These are phyloP conservation scores for Delonix regia DNA, from an alignment of 306 rosid genomes.

Conservation along the genomic window DNA sequence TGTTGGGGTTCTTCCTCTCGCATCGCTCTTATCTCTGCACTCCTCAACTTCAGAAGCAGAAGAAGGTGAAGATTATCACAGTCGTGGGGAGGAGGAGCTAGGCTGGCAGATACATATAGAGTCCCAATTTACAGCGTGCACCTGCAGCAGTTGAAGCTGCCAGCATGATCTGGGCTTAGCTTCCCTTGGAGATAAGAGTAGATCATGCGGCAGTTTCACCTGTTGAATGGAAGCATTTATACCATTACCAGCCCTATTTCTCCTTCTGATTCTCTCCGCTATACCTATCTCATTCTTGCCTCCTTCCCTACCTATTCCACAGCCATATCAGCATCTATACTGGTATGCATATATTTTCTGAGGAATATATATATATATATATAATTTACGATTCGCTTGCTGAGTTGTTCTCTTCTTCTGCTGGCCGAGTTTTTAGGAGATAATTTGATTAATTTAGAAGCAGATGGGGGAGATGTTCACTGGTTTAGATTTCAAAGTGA, in stretches of 20 bases:
- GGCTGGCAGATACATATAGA: neutral
- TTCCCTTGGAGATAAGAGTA: conserved; percentile 44
- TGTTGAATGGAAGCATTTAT: conserved; percentile 66
- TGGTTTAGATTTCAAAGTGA: conserved; percentile 21
- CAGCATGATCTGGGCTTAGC: conserved; percentile 85
- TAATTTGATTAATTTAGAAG: neutral
- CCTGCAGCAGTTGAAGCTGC: conserved; percentile 85
- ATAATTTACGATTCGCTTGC: neutral
- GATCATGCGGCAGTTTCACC: conserved; percentile 88
- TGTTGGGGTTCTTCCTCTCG: conserved; percentile 21
- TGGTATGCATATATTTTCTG: neutral
- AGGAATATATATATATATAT: neutral
- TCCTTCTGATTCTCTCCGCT: neutral
- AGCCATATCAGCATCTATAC: no score
- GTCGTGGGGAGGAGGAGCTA: neutral
- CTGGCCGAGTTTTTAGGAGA: no score
- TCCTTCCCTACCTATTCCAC: neutral
- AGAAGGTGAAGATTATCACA: conserved; percentile 19
- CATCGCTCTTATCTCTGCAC: conserved; percentile 33
- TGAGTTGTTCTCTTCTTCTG: neutral
- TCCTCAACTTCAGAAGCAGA: conserved; percentile 17
- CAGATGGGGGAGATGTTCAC: conserved; percentile 9
- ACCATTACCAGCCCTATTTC: conserved; percentile 29
- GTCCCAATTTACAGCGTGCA: conserved; percentile 40
- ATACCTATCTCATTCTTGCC: neutral